Evolutionary conservation across 768 basidiomycete species (phyloP).

Genomic region (Leucocoprinus leucothites): DNA sequence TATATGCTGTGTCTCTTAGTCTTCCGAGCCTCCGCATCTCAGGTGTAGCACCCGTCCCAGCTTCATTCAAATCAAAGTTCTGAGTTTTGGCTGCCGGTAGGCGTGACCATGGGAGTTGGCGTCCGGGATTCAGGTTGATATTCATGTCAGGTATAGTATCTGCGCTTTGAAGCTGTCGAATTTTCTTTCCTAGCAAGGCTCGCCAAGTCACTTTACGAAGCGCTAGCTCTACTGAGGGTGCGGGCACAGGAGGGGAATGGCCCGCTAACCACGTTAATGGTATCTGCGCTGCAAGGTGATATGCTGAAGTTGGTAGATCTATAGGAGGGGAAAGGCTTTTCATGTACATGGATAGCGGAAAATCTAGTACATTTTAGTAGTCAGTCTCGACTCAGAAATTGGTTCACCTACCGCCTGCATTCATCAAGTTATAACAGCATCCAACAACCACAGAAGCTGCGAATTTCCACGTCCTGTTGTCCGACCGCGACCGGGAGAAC

Average conservation of each 20-base stretch:
- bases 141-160: neutral
- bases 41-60: slow-evolving; percentile 2
- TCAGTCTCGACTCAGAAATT: slow-evolving; percentile 11
- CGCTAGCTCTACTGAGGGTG: slow-evolving; percentile 42
- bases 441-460: slow-evolving; percentile 61
- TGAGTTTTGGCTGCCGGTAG: slow-evolving; percentile 9
- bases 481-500: slow-evolving; percentile 30
- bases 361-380: slow-evolving; percentile 40
- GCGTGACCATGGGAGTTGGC: slow-evolving; percentile 18
- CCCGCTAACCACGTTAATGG: slow-evolving; percentile 56
- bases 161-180: neutral
- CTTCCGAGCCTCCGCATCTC: slow-evolving; percentile 33
- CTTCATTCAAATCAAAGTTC: neutral
- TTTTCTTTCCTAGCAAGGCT: slow-evolving; percentile 42
- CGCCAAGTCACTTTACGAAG: slow-evolving; percentile 72
- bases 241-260: slow-evolving; percentile 20
- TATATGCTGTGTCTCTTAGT: slow-evolving; percentile 48
- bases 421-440: slow-evolving; percentile 78
- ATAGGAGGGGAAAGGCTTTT: slow-evolving; percentile 29
- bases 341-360: slow-evolving; percentile 44
- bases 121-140: neutral
- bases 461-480: slow-evolving; percentile 40
- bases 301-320: slow-evolving; percentile 45
- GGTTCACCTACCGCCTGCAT: slow-evolving; percentile 46
- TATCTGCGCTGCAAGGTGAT: slow-evolving; percentile 71